phyloP scores from a whole-genome alignment of 352 stramenopile genomes.

The Phytophthora nicotianae region DNA sequence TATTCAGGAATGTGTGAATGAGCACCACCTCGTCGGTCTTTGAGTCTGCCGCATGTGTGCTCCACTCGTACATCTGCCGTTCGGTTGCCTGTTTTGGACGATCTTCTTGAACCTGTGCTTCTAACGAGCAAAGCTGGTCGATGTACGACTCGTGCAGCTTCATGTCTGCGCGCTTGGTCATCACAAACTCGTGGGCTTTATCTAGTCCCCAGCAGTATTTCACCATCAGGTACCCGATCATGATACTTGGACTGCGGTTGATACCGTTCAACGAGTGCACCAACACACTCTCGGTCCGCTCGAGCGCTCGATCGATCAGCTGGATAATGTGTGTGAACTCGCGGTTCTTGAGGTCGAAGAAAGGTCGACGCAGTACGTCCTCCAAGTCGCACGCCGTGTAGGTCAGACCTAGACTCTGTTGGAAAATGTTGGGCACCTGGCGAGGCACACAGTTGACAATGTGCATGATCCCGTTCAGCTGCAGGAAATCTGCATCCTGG shows the following conservation, averaged over 20 bases:
- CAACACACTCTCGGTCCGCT: slow-evolving; percentile 86
- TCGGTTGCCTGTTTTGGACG: slow-evolving; percentile 50
- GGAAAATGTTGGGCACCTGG: slow-evolving; percentile 92
- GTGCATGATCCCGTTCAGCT: slow-evolving; percentile 93
- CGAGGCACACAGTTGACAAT: slow-evolving; percentile 93
- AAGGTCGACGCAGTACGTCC: slow-evolving; percentile 63
- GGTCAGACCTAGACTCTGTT: slow-evolving; percentile 81
- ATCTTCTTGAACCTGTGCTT: slow-evolving; percentile 65
- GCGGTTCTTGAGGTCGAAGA: slow-evolving; percentile 86
- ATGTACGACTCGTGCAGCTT: slow-evolving; percentile 81
- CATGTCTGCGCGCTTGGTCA: slow-evolving; percentile 88
- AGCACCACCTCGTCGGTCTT: slow-evolving; percentile 76
- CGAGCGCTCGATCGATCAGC: slow-evolving; percentile 80
- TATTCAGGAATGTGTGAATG: slow-evolving; percentile 82
- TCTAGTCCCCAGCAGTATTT: slow-evolving; percentile 93
- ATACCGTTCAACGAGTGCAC: slow-evolving; percentile 88
- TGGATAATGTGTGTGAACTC: slow-evolving; percentile 84
- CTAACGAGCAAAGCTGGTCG: slow-evolving; percentile 71
- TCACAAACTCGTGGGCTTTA: slow-evolving; percentile 92
- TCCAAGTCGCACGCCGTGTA: slow-evolving; percentile 82
- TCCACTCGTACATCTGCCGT: slow-evolving; percentile 80
- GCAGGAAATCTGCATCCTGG: slow-evolving; percentile 93
- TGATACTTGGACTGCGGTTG: slow-evolving; percentile 81
- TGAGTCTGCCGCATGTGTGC: slow-evolving; percentile 40
- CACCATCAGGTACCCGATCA: slow-evolving; percentile 92